Evolutionary conservation across 345 rosid genomes (phyloP).

Genomic region (Salix viminalis): DNA sequence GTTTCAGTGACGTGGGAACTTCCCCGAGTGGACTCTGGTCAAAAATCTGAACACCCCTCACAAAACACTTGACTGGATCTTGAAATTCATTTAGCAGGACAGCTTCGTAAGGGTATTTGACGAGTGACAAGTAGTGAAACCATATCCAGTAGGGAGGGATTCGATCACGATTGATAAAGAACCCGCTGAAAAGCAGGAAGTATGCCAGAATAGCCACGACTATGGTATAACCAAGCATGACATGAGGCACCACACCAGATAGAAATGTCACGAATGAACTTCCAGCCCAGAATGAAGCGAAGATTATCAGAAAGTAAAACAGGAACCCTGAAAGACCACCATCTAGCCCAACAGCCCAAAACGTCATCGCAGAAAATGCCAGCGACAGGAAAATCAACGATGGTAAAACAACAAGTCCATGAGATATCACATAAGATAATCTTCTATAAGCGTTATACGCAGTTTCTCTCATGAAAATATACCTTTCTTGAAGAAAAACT

Average conservation of each 20-base stretch:
- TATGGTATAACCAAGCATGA: constrained; percentile 90
- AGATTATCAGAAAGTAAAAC: constrained; percentile 63
- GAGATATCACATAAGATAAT: constrained; percentile 83
- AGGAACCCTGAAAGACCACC: constrained; percentile 75
- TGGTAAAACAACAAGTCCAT: constrained; percentile 54
- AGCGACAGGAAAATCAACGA: constrained; percentile 60
- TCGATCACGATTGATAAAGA: constrained; percentile 81
- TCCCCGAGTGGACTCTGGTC: constrained; percentile 74
- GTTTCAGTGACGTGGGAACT: constrained; percentile 45
- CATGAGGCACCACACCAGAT: constrained; percentile 86
- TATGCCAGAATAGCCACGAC: constrained; percentile 87
- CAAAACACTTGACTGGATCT: constrained; percentile 63
- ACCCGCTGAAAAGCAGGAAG: constrained; percentile 89
- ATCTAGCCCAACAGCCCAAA: constrained; percentile 84
- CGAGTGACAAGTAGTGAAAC: constrained; percentile 91
- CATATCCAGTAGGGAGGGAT: constrained; percentile 89
- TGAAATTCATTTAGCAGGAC: constrained; percentile 78
- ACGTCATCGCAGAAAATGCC: constrained; percentile 64
- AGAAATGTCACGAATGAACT: constrained; percentile 90
- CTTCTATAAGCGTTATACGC: constrained; percentile 86
- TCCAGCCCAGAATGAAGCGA: constrained; percentile 90
- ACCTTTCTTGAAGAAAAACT: constrained; percentile 83
- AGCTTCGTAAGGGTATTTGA: constrained; percentile 85
- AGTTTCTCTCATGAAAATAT: constrained; percentile 96
- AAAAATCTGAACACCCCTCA: constrained; percentile 71